Conservation (phyloP, 768 basidiomycete genomes). For the Lentinus brumalis region DNA sequence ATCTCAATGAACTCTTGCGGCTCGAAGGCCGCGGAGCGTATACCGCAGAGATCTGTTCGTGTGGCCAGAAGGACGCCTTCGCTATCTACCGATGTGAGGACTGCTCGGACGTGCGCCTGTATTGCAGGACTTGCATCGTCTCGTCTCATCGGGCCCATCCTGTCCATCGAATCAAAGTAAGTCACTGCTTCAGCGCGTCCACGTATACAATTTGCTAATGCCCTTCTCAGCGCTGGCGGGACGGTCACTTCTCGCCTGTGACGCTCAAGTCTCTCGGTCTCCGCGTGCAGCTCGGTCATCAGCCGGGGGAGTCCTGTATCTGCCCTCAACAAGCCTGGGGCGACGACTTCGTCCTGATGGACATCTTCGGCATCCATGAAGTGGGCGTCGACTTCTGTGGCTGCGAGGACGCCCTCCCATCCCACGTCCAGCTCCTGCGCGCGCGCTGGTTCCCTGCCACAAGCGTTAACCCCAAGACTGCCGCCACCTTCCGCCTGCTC, state of each 20-base stretch:
- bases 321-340: neutral
- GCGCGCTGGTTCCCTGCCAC: constrained; percentile 35
- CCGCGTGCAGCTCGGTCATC: constrained; percentile 30
- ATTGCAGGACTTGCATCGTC: neutral
- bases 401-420: constrained; percentile 14
- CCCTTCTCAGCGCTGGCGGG: neutral
- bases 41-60: neutral
- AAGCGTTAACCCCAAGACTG: constrained; percentile 27
- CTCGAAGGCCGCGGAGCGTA: constrained; percentile 8
- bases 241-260: neutral
- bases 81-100: neutral
- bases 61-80: neutral
- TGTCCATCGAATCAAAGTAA: constrained; percentile 24
- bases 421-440: constrained; percentile 33
- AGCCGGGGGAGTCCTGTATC: constrained; percentile 12
- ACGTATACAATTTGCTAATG: neutral
- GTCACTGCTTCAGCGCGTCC: neutral
- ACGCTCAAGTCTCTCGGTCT: constrained; percentile 24
- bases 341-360: constrained; percentile 23
- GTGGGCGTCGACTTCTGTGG: constrained; percentile 28
- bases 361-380: constrained; percentile 29
- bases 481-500: constrained; percentile 33
- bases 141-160: constrained; percentile 12
- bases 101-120: neutral
- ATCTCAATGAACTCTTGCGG: constrained; percentile 5